Percentiles rank a stretch among this genome's conserved stretches.
Conservation (phyloP, 1,139 yeast genomes). For the Hyphopichia wangnamkhiaoensis region DNA sequence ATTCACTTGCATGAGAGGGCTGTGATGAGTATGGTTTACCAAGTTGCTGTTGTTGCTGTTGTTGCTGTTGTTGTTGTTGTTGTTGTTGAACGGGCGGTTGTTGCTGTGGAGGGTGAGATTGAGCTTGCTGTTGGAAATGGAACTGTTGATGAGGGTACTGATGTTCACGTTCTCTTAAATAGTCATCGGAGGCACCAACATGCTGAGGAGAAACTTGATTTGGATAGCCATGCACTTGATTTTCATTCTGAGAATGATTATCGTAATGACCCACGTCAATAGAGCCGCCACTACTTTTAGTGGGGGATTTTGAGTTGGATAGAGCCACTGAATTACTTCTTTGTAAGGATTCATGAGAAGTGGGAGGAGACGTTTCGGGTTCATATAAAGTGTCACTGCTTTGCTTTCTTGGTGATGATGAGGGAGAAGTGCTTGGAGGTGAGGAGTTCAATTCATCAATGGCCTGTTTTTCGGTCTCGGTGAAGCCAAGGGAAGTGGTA, state of each 20-base stretch:
- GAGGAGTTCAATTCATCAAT: conserved; percentile 37
- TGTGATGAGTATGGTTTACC: conserved; percentile 21
- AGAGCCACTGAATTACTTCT: not conserved
- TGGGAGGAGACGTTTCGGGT: conserved; percentile 19
- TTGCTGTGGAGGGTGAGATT: not conserved
- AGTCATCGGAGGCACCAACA: not conserved
- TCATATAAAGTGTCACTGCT: conserved; percentile 10
- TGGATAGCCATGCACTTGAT: too few relatives aligned
- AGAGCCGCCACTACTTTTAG: too few relatives aligned
- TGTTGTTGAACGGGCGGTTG: conserved; percentile 18
- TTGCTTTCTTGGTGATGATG: conserved; percentile 6
- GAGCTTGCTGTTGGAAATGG: not conserved
- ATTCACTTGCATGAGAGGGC: too few relatives aligned
- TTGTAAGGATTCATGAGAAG: conserved; percentile 15
- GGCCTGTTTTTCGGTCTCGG: conserved; percentile 51
- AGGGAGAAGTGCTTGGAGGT: conserved; percentile 26
- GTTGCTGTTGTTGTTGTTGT: conserved; percentile 12
- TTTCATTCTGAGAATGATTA: too few relatives aligned
- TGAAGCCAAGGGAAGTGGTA: conserved; percentile 57
- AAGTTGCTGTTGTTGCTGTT: conserved; percentile 3
- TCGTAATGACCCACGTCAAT: not conserved
- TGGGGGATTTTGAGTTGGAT: conserved; percentile 10
- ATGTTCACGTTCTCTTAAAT: not conserved
- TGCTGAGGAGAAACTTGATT: not conserved
- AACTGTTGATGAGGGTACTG: not conserved